Evolutionary conservation across 352 stramenopile species (phyloP).

Genomic region (Halophytophthora polymorphica): DNA sequence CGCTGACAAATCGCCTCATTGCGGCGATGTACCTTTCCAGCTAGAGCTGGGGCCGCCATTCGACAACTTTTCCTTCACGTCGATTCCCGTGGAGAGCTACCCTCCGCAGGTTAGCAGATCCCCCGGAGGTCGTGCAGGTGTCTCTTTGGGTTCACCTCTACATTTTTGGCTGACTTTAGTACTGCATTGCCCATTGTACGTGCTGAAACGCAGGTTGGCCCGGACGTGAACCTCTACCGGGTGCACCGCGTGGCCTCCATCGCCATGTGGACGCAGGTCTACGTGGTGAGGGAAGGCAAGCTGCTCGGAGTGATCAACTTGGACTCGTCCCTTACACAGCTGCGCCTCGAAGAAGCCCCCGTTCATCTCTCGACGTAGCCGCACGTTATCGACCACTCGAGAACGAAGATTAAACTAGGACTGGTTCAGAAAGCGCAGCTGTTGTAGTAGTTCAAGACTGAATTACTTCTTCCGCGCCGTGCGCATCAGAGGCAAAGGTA

Average conservation of each 20-base stretch:
- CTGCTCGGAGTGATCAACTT: conserved; percentile 69
- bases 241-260: conserved; percentile 79
- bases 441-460: too few species aligned
- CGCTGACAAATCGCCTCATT: conserved; percentile 8
- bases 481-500: too few species aligned
- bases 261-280: conserved; percentile 82
- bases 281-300: conserved; percentile 70
- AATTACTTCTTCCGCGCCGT: too few species aligned
- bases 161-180: not conserved
- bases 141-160: not conserved
- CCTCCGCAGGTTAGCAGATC: conserved; percentile 47
- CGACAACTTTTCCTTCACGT: conserved; percentile 54
- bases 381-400: not conserved
- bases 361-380: conserved; percentile 18
- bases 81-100: conserved; percentile 73
- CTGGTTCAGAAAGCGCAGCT: too few species aligned
- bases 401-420: too few species aligned
- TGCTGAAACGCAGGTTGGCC: conserved; percentile 35
- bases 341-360: conserved; percentile 44
- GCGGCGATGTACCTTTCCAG: conserved; percentile 20
- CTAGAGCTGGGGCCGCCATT: conserved; percentile 70
- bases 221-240: conserved; percentile 64
- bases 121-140: not conserved
- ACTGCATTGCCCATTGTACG: not conserved
- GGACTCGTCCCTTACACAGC: conserved; percentile 52